A percentile compares a stretch with the other conserved stretches of the same genome.
Conservation (phyloP, 2,329 filamentous ascomycete species). For the Colletotrichum sp. region DNA sequence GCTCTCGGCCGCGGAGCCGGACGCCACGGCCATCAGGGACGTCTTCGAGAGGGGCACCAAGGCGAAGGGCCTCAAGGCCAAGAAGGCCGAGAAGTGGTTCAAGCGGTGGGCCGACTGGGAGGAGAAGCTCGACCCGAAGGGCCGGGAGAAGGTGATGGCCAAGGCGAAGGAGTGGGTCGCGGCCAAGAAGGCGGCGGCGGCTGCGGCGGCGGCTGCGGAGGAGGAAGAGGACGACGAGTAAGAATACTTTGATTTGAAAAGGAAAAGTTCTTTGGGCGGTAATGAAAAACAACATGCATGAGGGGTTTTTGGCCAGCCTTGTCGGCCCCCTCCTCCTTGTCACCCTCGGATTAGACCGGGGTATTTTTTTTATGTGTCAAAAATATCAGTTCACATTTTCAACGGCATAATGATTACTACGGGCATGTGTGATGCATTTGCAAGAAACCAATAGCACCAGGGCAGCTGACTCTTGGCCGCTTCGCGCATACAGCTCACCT, state of each 20-base stretch:
- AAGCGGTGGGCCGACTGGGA: slow-evolving; percentile 93
- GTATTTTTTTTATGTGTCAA: background rate
- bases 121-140: slow-evolving; percentile 57
- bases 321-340: background rate
- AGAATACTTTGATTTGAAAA: background rate
- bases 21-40: slow-evolving; percentile 68
- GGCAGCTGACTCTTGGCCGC: background rate
- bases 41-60: slow-evolving; percentile 82
- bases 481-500: background rate
- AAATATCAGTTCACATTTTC: background rate
- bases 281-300: slow-evolving; percentile 4
- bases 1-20: slow-evolving; percentile 60
- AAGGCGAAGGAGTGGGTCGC: slow-evolving; percentile 75
- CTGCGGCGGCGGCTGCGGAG: slow-evolving; percentile 36
- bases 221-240: slow-evolving; percentile 41
- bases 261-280: slow-evolving; percentile 11
- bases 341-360: background rate
- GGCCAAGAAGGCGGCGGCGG: slow-evolving; percentile 45
- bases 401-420: background rate
- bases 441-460: background rate
- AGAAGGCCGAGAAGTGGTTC: slow-evolving; percentile 87
- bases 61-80: slow-evolving; percentile 75
- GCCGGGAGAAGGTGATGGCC: slow-evolving; percentile 71
- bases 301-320: background rate
- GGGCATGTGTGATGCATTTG: background rate